These are phyloP conservation scores for Stagonosporopsis tanaceti DNA, from an alignment of 2,329 filamentous ascomycete species.

Conservation along the genomic window DNA sequence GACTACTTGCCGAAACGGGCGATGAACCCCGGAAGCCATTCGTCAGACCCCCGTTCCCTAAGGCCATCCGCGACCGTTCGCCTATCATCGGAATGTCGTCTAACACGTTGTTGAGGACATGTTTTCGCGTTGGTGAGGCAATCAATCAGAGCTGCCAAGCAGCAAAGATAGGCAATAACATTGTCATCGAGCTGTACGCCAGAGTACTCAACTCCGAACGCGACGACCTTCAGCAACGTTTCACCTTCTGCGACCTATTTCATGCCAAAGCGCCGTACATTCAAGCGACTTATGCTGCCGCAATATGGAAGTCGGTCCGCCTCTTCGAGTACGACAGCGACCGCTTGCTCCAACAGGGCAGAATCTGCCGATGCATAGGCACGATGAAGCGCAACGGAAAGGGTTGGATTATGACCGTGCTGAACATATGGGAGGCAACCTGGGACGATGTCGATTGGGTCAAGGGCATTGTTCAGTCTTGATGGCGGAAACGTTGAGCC, in stretches of 20 bases:
- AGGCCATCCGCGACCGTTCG: constrained; percentile 59
- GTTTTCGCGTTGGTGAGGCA: constrained; percentile 71
- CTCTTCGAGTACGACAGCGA: constrained; percentile 58
- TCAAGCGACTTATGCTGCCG: constrained; percentile 52
- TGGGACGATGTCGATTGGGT: constrained; percentile 64
- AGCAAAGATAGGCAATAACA: constrained; percentile 57
- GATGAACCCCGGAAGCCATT: constrained; percentile 52
- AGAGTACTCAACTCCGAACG: constrained; percentile 66
- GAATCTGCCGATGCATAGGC: constrained; percentile 59
- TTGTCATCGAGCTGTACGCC: constrained; percentile 69
- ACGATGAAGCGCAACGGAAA: constrained; percentile 56
- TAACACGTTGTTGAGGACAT: constrained; percentile 61
- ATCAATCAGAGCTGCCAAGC: constrained; percentile 58
- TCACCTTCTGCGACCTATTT: constrained; percentile 70
- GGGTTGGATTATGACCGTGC: constrained; percentile 55
- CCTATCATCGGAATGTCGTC: constrained; percentile 62
- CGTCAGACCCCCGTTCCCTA: constrained; percentile 61
- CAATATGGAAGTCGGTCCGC: constrained; percentile 55
- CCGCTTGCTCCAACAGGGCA: constrained; percentile 52
- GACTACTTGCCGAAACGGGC: constrained; percentile 20
- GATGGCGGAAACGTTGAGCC: constrained; percentile 1
- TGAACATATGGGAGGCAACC: constrained; percentile 61
- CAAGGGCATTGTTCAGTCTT: constrained; percentile 52
- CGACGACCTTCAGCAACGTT: constrained; percentile 65
- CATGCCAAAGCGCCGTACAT: constrained; percentile 65